Conservation (phyloP, 108 stramenopile genomes). For the Pseudonitzschia delicatissima region DNA sequence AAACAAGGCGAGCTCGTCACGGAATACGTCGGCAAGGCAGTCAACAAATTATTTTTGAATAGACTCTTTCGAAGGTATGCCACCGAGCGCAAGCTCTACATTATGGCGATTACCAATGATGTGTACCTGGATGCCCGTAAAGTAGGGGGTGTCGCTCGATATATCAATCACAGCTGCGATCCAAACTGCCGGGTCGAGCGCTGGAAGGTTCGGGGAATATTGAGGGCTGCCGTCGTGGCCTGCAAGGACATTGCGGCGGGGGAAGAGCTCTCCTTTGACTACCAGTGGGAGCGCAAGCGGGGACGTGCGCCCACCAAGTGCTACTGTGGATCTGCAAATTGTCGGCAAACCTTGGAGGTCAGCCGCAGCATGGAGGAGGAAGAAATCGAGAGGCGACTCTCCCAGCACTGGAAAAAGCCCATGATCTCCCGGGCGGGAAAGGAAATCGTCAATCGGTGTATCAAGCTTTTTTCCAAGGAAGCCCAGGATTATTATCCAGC, state of each 20-base stretch:
- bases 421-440: constrained; percentile 39
- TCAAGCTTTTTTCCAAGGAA: constrained; percentile 68
- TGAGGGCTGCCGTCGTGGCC: constrained; percentile 87
- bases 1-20: constrained; percentile 62
- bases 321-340: constrained; percentile 84
- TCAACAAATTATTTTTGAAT: constrained; percentile 53
- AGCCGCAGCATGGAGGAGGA: constrained; percentile 56
- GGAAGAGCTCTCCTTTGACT: constrained; percentile 97
- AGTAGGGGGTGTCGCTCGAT: constrained; percentile 90
- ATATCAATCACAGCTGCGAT: constrained; percentile 97
- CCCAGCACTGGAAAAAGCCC: constrained; percentile 62
- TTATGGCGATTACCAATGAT: constrained; percentile 90
- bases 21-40: constrained; percentile 86
- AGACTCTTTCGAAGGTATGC: constrained; percentile 64
- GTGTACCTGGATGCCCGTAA: constrained; percentile 93
- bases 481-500: constrained; percentile 68
- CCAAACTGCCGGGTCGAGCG: constrained; percentile 93
- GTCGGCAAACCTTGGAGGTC: constrained; percentile 93
- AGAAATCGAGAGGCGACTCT: constrained; percentile 51
- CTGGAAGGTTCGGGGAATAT: constrained; percentile 86
- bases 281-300: constrained; percentile 88
- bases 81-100: constrained; percentile 86
- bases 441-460: constrained; percentile 74
- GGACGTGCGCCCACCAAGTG: constrained; percentile 92
- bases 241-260: constrained; percentile 74